These are phyloP conservation scores for Xylaria sp. DNA, from an alignment of 2,329 filamentous ascomycete genomes.

Conservation along the genomic window DNA sequence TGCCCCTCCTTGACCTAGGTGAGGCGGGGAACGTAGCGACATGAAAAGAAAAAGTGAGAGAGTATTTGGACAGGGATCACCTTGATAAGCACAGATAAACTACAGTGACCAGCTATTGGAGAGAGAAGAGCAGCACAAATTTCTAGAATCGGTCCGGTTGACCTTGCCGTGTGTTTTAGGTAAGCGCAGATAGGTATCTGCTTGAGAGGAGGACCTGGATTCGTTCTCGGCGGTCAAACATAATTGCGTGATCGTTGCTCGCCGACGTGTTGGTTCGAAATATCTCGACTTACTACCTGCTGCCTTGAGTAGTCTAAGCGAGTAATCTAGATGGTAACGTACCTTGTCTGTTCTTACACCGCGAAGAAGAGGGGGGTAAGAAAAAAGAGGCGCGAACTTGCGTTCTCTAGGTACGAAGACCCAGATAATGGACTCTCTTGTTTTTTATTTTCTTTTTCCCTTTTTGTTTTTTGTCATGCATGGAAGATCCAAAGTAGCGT, in stretches of 20 bases:
- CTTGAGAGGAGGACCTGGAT: no score
- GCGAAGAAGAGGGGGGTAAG: neutral
- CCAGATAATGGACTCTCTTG: neutral
- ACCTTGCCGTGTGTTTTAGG: no score
- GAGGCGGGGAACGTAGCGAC: neutral
- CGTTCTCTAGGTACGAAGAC: neutral
- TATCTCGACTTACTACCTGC: neutral
- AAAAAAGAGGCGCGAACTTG: neutral
- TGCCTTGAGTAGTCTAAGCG: neutral
- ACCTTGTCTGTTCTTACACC: neutral
- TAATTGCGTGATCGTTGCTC: neutral
- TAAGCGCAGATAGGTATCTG: neutral
- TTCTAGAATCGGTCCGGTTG: constrained; percentile 2
- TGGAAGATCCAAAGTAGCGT: neutral
- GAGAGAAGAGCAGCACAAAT: neutral
- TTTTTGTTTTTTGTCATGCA: neutral
- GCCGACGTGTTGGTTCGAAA: neutral
- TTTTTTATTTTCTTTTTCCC: neutral
- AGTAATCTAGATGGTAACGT: neutral
- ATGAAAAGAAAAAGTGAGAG: neutral
- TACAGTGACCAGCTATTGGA: neutral
- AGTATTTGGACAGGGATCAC: neutral
- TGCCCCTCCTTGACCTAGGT: neutral
- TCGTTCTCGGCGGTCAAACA: neutral
- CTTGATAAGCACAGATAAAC: neutral